These are phyloP conservation scores for Rhizophora apiculata DNA, from an alignment of 345 rosid species.

Conservation along the genomic window DNA sequence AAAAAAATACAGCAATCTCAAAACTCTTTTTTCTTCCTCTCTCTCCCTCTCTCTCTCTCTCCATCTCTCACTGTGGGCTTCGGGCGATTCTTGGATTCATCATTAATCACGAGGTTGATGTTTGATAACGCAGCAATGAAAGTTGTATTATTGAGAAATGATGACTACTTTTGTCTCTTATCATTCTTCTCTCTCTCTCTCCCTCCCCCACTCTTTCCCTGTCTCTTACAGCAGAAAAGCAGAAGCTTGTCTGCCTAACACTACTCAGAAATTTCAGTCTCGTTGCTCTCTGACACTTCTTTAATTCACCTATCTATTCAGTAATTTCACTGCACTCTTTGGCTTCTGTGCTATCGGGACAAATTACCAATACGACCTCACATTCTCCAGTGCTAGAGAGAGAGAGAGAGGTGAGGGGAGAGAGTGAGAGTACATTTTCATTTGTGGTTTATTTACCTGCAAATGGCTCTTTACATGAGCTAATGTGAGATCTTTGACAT, in stretches of 20 bases:
- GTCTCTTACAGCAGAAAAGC: slow-evolving; percentile 22
- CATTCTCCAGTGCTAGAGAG: background rate
- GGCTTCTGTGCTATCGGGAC: slow-evolving; percentile 36
- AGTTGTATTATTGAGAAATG: slow-evolving; percentile 69
- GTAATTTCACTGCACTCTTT: slow-evolving; percentile 27
- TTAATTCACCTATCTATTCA: slow-evolving; percentile 28
- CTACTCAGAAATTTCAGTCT: slow-evolving; percentile 42
- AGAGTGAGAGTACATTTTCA: background rate
- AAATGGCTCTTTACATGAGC: slow-evolving; percentile 92
- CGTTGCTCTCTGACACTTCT: slow-evolving; percentile 19
- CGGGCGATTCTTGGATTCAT: slow-evolving; percentile 40
- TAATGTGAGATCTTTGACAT: slow-evolving; percentile 83
- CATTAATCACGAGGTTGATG: slow-evolving; percentile 66
- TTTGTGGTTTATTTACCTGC: slow-evolving; percentile 47
- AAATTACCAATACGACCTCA: background rate
- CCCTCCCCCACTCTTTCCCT: slow-evolving; percentile 17
- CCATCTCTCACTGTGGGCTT: slow-evolving; percentile 1
- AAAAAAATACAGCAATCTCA: background rate
- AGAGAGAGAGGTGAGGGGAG: background rate
- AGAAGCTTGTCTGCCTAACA: slow-evolving; percentile 37
- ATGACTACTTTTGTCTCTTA: slow-evolving; percentile 57
- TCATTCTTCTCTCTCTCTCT: slow-evolving; percentile 17
- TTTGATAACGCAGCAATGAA: slow-evolving; percentile 50
- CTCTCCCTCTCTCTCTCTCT: background rate
- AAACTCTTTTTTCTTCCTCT: background rate